phyloP scores from a whole-genome alignment of 495 filamentous ascomycete genomes.

The Podospora conica region DNA sequence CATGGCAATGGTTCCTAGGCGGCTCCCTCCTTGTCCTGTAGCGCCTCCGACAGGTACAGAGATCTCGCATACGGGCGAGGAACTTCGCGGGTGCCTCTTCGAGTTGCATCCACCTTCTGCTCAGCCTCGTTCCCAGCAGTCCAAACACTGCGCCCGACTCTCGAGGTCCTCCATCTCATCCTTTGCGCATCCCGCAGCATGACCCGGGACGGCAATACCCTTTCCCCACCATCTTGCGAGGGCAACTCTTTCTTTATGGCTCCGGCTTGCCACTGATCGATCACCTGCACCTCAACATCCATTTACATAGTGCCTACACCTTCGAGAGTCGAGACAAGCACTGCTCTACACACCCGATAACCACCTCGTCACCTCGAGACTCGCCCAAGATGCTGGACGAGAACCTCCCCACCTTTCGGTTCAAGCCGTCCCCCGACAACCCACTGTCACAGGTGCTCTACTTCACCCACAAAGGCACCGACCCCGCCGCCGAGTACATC shows the following conservation, averaged over 20 bases:
- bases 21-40: neutral
- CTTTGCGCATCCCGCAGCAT: neutral
- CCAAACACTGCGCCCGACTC: neutral
- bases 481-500: slow-evolving; percentile 70
- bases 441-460: slow-evolving; percentile 54
- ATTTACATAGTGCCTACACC: no score
- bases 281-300: neutral
- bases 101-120: slow-evolving; percentile 2
- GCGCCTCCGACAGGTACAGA: neutral
- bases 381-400: slow-evolving; percentile 75
- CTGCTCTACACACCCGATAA: neutral
- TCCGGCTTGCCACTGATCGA: neutral
- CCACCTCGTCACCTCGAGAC: no score
- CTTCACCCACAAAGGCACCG: slow-evolving; percentile 72
- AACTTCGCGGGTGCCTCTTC: neutral
- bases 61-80: neutral
- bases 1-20: neutral
- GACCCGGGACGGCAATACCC: neutral
- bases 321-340: neutral
- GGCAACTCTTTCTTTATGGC: neutral
- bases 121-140: slow-evolving; percentile 10
- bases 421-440: slow-evolving; percentile 37
- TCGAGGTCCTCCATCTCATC: no score
- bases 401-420: slow-evolving; percentile 66
- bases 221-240: neutral